Conservation (phyloP, 108 stramenopile genomes). For the Epithemia pelagica region DNA sequence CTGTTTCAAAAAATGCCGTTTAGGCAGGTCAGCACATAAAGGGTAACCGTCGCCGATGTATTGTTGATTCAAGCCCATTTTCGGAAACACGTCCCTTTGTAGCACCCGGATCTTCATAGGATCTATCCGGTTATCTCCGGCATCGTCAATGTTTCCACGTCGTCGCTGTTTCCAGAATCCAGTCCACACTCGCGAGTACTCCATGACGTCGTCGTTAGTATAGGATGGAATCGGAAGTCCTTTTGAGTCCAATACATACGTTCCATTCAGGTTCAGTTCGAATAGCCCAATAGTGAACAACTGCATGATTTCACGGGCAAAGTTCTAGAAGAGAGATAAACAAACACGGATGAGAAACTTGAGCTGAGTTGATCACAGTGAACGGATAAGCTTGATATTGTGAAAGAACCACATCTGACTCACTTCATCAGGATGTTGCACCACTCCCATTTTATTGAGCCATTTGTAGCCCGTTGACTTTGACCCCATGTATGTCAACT, state of each 20-base stretch:
- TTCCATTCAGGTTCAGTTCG: constrained; percentile 41
- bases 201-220: constrained; percentile 37
- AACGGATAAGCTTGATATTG: too few species aligned
- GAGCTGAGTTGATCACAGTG: too few species aligned
- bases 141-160: constrained; percentile 33
- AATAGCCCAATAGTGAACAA: constrained; percentile 44
- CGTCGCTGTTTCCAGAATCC: constrained; percentile 24
- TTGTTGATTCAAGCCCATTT: constrained; percentile 41
- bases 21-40: constrained; percentile 38
- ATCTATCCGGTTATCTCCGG: constrained; percentile 29
- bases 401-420: too few species aligned
- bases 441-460: constrained; percentile 1
- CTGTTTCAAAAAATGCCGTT: constrained; percentile 39
- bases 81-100: constrained; percentile 61
- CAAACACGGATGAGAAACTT: constrained; percentile 5
- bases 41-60: constrained; percentile 67
- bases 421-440: constrained; percentile 21
- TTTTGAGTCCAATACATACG: constrained; percentile 14
- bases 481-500: constrained; percentile 44
- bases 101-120: constrained; percentile 49
- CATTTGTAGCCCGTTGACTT: constrained; percentile 40
- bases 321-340: constrained; percentile 61
- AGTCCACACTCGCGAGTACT: constrained; percentile 42
- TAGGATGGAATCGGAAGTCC: constrained; percentile 23
- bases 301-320: constrained; percentile 48